Conservation (phyloP, 2,329 filamentous ascomycete species). For the Apiospora rasikravindrae region DNA sequence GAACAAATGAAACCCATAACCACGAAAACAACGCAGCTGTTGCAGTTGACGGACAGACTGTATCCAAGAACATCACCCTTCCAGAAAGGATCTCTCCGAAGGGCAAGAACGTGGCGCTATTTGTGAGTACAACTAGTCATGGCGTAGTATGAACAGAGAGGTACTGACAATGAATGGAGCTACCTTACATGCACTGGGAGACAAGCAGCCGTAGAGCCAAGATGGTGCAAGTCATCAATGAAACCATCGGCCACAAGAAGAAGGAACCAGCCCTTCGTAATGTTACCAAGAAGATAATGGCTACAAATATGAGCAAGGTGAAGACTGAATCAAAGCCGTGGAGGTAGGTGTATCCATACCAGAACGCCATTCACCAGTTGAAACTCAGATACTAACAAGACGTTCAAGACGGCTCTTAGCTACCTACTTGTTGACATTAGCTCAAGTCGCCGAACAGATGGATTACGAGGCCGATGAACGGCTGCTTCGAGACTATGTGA, state of each 20-base stretch:
- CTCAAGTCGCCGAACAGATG: constrained; percentile 29
- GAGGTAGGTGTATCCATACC: not conserved
- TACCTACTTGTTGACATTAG: constrained; percentile 27
- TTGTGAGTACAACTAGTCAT: constrained; percentile 21
- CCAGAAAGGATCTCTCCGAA: not conserved
- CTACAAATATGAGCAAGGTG: constrained; percentile 12
- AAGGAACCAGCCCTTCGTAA: constrained; percentile 3
- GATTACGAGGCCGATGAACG: constrained; percentile 30
- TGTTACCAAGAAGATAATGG: not conserved
- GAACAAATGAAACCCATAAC: too few relatives aligned
- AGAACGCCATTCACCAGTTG: not conserved
- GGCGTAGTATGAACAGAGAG: too few relatives aligned
- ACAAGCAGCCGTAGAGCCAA: constrained; percentile 26
- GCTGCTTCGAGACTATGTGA: constrained; percentile 59
- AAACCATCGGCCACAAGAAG: constrained; percentile 21
- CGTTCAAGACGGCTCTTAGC: constrained; percentile 21
- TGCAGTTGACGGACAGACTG: not conserved
- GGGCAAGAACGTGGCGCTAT: constrained; percentile 23
- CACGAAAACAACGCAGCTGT: not conserved
- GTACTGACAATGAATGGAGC: constrained; percentile 21
- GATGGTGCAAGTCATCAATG: constrained; percentile 28
- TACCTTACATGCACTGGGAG: constrained; percentile 38
- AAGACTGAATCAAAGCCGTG: not conserved
- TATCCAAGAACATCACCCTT: not conserved
- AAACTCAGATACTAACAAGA: not conserved